Conservation (phyloP, 305 asterid genomes). For the Fraxinus sp. region DNA sequence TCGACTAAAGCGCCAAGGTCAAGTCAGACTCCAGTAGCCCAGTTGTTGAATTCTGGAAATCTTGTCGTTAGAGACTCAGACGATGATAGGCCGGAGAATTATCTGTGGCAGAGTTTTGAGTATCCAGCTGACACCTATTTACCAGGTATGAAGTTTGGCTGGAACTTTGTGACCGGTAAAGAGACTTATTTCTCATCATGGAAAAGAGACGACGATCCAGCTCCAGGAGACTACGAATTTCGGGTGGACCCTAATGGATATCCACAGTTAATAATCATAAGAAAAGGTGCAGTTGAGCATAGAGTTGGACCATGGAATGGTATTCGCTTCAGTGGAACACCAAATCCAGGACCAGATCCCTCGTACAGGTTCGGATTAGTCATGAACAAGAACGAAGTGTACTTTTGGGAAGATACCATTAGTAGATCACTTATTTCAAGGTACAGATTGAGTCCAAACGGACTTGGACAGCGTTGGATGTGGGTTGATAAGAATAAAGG, state of each 20-base stretch:
- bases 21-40: constrained; percentile 24
- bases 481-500: constrained; percentile 23
- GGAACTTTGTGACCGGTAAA: constrained; percentile 22
- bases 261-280: constrained; percentile 19
- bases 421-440: constrained; percentile 24
- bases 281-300: neutral
- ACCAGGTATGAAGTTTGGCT: constrained; percentile 30
- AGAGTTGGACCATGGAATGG: constrained; percentile 44
- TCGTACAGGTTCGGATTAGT: neutral
- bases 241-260: constrained; percentile 36
- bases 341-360: neutral
- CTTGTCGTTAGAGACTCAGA: constrained; percentile 23
- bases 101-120: constrained; percentile 32
- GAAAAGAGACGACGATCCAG: constrained; percentile 28
- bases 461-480: constrained; percentile 21
- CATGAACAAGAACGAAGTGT: constrained; percentile 23
- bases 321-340: constrained; percentile 22
- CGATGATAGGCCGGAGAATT: constrained; percentile 17
- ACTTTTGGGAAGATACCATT: neutral
- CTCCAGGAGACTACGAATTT: constrained; percentile 18
- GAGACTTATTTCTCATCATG: constrained; percentile 20
- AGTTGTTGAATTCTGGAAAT: constrained; percentile 32
- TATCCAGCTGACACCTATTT: constrained; percentile 26
- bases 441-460: constrained; percentile 16
- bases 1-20: constrained; percentile 19